A percentile compares a stretch with the other conserved stretches of the same genome.
These are phyloP conservation scores for Clonostachys sp. DNA, from an alignment of 2,329 filamentous ascomycete species.

Conservation along the genomic window DNA sequence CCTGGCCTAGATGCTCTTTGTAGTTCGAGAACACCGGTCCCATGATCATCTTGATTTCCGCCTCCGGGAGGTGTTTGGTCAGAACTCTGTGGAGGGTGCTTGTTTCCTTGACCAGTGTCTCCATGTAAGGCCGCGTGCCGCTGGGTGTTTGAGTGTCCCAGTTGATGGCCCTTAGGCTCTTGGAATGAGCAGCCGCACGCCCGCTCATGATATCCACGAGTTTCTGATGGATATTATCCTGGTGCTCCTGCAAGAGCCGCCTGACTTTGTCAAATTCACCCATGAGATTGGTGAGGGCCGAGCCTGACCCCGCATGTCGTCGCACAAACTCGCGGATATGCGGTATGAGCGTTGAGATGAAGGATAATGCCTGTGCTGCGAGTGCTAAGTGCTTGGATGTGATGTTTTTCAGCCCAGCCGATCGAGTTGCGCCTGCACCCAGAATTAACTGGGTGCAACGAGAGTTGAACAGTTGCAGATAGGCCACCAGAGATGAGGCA, in stretches of 20 bases:
- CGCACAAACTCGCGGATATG: slow-evolving; percentile 90
- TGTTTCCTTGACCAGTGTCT: slow-evolving; percentile 82
- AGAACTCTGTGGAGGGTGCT: slow-evolving; percentile 79
- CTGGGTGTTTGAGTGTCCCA: slow-evolving; percentile 56
- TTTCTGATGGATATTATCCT: slow-evolving; percentile 87
- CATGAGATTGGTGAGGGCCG: slow-evolving; percentile 56
- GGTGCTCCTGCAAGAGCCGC: slow-evolving; percentile 81
- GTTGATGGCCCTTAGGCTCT: slow-evolving; percentile 67
- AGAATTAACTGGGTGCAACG: slow-evolving; percentile 95
- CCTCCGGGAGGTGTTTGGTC: slow-evolving; percentile 74
- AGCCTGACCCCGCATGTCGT: slow-evolving; percentile 58
- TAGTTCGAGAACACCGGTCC: slow-evolving; percentile 78
- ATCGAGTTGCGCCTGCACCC: slow-evolving; percentile 84
- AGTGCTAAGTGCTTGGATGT: slow-evolving; percentile 92
- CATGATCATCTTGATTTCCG: slow-evolving; percentile 79
- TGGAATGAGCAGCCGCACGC: slow-evolving; percentile 69
- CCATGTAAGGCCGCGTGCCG: slow-evolving; percentile 69
- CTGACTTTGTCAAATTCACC: slow-evolving; percentile 87
- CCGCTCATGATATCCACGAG: slow-evolving; percentile 88
- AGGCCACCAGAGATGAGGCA: slow-evolving; percentile 73
- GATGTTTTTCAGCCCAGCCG: slow-evolving; percentile 91
- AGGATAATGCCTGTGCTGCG: slow-evolving; percentile 82
- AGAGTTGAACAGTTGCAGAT: slow-evolving; percentile 91
- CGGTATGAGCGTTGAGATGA: slow-evolving; percentile 81
- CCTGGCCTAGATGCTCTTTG: slow-evolving; percentile 70